Base-by-base conservation (phyloP, 2,329 filamentous ascomycete species). In the Fusarium anguioides region DNA sequence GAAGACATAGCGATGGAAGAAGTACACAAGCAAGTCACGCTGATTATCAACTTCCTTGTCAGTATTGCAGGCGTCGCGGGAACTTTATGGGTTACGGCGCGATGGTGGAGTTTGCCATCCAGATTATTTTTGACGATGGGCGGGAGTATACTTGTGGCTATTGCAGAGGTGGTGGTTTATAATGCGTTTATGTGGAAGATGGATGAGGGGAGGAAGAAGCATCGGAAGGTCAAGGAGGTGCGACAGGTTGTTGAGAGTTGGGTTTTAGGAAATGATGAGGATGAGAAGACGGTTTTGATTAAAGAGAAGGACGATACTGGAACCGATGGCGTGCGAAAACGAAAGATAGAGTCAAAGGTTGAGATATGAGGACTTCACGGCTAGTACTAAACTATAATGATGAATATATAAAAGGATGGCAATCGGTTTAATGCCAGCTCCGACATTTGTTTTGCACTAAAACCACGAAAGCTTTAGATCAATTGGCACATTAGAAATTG, bases 21-120 rank as follows among this genome's bases (percentile, higher is more conserved):
- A 61, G 83, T 96, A 2, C 91, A 95, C 75, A 85, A 91, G n/a
- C 93, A 96, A 73, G 81, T 96, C 56, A 89, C 91, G 39, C 83
- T 98, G 9, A 93, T 98, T 49, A 84, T 97, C 72, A 99, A 98
- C 77, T 93, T 98, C 48, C 81, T 97, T 36, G 84, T 97, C 51
- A 97, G 93, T 49, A 91, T 97, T 51, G 81, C 95, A 4, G 92
- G 94, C 41, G 91, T 91, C 48, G 91, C 89, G 4, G 88, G 86
- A 4, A 92, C 91, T 9, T 85, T 96, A 31, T 96, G 92, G 92
- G 84, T 94, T n/a, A 85, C 86, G 17, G 90, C 90, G 2, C 83
- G 89, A 48, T 92, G 91, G 84, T 95, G 91, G 92, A 89, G 85
- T 64, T 86, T 90, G 2, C 88, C 91, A 0, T 84, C 88, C 40